phyloP scores from a whole-genome alignment of 306 rosid species.

The Trifolium fragiferum region DNA sequence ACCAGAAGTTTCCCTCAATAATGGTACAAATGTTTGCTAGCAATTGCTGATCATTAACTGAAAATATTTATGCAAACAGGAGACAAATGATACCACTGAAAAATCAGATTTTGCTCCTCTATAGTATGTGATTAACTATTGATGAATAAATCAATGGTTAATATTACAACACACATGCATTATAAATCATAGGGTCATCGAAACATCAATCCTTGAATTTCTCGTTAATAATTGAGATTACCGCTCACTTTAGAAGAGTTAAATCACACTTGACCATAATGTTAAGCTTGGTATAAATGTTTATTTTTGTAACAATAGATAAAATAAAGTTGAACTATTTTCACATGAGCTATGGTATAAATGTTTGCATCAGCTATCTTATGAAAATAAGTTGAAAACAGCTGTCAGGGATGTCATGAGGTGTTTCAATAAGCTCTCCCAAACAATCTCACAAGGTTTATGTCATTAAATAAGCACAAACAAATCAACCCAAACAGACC shows the following conservation, averaged over 20 bases:
- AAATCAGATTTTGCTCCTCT: not conserved
- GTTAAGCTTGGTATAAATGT: not conserved
- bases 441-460: not conserved
- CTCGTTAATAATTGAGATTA: not conserved
- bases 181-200: not conserved
- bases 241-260: not conserved
- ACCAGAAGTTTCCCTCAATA: constrained; percentile 8
- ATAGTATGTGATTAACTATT: not conserved
- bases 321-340: not conserved
- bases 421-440: not conserved
- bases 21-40: not conserved
- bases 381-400: not conserved
- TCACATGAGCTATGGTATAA: not conserved
- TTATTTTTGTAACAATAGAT: not conserved
- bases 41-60: not conserved
- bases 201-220: not conserved
- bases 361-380: not conserved
- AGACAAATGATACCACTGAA: not conserved
- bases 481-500: not conserved
- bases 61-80: not conserved
- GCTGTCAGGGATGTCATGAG: not conserved
- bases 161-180: not conserved
- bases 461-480: not conserved
- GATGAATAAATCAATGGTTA: not conserved
- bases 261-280: not conserved